phyloP scores from a whole-genome alignment of 257 asterid genomes.

The Vinca minor region DNA sequence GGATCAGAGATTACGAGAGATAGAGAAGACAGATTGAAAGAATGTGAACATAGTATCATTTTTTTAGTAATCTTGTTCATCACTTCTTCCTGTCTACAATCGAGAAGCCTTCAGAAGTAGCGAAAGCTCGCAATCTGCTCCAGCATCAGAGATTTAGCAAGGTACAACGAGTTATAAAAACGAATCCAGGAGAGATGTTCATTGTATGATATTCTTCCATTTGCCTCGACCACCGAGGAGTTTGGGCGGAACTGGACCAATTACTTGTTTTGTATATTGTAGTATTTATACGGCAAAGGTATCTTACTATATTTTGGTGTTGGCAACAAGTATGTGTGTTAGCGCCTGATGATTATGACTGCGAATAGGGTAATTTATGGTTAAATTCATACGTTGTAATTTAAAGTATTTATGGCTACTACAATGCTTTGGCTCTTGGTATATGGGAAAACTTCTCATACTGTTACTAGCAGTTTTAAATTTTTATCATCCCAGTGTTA shows the following conservation, averaged over 20 bases:
- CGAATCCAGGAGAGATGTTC: not conserved
- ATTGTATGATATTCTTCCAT: not conserved
- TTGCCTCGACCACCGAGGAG: not conserved
- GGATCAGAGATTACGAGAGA: slow-evolving; percentile 66
- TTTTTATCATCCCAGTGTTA: no score
- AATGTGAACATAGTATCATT: not conserved
- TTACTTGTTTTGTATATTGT: not conserved
- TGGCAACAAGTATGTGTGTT: no score
- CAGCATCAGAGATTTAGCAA: not conserved
- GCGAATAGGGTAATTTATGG: no score
- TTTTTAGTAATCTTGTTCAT: not conserved
- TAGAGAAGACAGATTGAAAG: slow-evolving; percentile 33
- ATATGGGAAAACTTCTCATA: no score
- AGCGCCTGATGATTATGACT: no score
- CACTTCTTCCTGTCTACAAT: no score
- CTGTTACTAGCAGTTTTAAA: no score
- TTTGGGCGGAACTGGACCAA: not conserved
- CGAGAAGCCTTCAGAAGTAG: no score
- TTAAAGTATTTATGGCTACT: no score
- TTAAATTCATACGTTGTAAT: no score
- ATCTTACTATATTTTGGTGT: no score
- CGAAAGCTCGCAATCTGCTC: not conserved
- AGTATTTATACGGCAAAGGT: not conserved
- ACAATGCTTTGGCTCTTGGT: no score
- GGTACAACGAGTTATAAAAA: not conserved